Conservation (phyloP, 805 yeast species). For the Starmerella kuoi region DNA sequence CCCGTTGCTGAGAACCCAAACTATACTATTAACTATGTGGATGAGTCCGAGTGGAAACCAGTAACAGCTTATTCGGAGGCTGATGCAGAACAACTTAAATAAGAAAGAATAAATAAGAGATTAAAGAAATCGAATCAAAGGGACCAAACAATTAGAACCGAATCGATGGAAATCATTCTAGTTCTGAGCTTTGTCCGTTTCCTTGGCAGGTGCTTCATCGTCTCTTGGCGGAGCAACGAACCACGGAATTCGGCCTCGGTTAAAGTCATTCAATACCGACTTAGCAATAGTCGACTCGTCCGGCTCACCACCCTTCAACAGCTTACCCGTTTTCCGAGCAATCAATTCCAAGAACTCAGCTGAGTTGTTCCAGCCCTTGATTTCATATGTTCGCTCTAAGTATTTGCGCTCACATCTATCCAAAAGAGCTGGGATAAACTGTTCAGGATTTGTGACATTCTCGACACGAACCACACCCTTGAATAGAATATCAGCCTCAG, state of each 20-base stretch:
- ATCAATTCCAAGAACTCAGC: constrained; percentile 77
- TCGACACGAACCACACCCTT: constrained; percentile 99
- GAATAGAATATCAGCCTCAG: constrained; percentile 82
- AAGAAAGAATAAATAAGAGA: not conserved
- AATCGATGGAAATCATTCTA: too few relatives aligned
- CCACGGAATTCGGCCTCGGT: constrained; percentile 97
- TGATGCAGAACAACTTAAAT: constrained; percentile 7
- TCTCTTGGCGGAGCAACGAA: constrained; percentile 86
- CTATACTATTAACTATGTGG: not conserved
- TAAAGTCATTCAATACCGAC: constrained; percentile 82
- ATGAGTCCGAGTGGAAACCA: not conserved
- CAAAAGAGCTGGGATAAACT: constrained; percentile 78
- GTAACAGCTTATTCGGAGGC: not conserved
- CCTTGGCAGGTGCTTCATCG: constrained; percentile 19
- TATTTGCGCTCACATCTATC: constrained; percentile 78
- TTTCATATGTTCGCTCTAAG: constrained; percentile 88
- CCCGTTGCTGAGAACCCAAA: not conserved
- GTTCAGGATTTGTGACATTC: constrained; percentile 90
- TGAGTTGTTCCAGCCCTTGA: constrained; percentile 70
- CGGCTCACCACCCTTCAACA: constrained; percentile 94
- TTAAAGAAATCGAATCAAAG: too few relatives aligned
- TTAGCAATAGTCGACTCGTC: constrained; percentile 90
- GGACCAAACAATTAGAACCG: too few relatives aligned
- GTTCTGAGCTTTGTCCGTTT: too few relatives aligned
- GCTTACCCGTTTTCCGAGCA: constrained; percentile 86